Evolutionary conservation across 1,139 yeast species (phyloP).

Genomic region (Wickerhamomyces sp.): DNA sequence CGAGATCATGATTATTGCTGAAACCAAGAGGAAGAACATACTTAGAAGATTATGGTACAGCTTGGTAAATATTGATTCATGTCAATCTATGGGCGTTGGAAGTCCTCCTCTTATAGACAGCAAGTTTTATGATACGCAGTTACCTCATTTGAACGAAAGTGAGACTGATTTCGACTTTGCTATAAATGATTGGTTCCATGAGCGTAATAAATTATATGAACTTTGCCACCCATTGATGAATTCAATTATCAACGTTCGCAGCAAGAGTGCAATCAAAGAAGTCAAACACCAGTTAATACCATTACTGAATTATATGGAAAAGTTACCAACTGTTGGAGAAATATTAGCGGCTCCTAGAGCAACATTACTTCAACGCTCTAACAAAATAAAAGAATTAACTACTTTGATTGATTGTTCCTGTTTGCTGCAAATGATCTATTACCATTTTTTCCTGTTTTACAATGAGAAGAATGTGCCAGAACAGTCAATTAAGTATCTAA

Average conservation of each 20-base stretch:
- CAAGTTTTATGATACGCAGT: conserved; percentile 18
- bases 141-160: conserved; percentile 21
- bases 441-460: conserved; percentile 19
- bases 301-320: conserved; percentile 7
- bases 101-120: conserved; percentile 18
- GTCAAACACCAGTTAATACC: conserved; percentile 13
- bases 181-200: conserved; percentile 14
- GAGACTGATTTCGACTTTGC: conserved; percentile 15
- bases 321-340: conserved; percentile 8
- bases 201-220: conserved; percentile 13
- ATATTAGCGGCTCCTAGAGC: conserved; percentile 15
- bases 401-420: conserved; percentile 12
- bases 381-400: conserved; percentile 10
- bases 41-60: conserved; percentile 23
- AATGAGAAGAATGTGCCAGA: conserved; percentile 10
- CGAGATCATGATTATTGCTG: background rate
- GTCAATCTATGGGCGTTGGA: conserved; percentile 18
- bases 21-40: conserved; percentile 11
- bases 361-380: conserved; percentile 14
- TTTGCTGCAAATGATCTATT: conserved; percentile 17
- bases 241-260: conserved; percentile 15
- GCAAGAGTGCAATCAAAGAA: conserved; percentile 11
- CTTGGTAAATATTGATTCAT: conserved; percentile 16
- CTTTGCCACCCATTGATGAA: conserved; percentile 15
- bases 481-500: conserved; percentile 13